Base-by-base conservation (phyloP, 768 basidiomycete species). In the Exidia glandulosa region DNA sequence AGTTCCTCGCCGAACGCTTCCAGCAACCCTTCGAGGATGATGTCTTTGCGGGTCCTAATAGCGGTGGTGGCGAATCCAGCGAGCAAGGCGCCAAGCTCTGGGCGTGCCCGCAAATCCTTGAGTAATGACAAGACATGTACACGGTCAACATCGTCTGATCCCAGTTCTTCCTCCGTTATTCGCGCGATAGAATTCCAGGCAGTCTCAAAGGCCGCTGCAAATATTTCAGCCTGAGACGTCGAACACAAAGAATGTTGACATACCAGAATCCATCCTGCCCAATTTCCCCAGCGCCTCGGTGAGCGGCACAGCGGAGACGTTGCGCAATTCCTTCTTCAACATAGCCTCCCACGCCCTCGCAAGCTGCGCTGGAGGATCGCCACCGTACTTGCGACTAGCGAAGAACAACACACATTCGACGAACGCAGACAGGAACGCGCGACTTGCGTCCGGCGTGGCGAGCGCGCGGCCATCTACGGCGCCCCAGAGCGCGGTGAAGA, bases 401-500 rank as follows among this genome's bases (percentile, higher is more conserved):
- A 89, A 71, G 66, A 86, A 87, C 1, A 81, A 71, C 13, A 82
- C 67, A 64, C 84, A 89, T 70, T 96, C 94, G 7, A 89, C 70
- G 2, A 90, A 66, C 0, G 88, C 79, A 0, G 81, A 76, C 19
- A 87, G 72, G 71, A 93, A 88, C 10, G 89, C 84, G 0, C 83
- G 78, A 3, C 80, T 80, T 12, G 79, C 74, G 56, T 84, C 76
- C 10, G 86, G 76, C 0, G 83, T 75, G 34, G 77, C 81, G 3
- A 89, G 75, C 0, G 86, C 83, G 27, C 82, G 80, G 5, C 81
- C 81, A 57, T 88, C 84, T 1, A 90, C 70, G 0, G 90, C 92
- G 16, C 84, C 80, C 92, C 94, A 96, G 66, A 97, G 84, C 0
- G 90, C 82, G 1, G 76, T 72, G 67, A 92, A 88, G 47, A 95